These are phyloP conservation scores for Avena insularis DNA, from an alignment of 176 grass and related monocot species.

Conservation along the genomic window DNA sequence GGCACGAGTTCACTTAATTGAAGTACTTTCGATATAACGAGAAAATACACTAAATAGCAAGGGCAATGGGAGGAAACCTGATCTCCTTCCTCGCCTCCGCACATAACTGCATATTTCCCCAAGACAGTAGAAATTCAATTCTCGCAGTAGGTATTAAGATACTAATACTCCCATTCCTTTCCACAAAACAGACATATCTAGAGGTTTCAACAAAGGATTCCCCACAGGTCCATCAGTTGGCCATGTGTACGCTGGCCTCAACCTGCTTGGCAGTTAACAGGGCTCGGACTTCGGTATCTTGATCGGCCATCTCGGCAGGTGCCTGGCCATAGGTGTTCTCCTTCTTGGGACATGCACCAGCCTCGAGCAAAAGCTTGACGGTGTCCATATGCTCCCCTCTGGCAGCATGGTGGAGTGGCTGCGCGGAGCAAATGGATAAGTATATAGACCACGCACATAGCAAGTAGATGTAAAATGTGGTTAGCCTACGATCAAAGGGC, in stretches of 20 bases:
- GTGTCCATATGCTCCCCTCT: conserved; percentile 90
- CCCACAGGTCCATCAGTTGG: conserved; percentile 13
- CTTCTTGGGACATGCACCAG: conserved; percentile 78
- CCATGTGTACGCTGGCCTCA: conserved; percentile 47
- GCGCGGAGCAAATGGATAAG: conserved; percentile 14
- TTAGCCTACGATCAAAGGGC: background rate
- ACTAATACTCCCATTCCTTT: background rate
- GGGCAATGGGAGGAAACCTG: background rate
- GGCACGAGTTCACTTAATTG: background rate
- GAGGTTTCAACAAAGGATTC: conserved; percentile 16
- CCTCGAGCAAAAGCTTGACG: conserved; percentile 71
- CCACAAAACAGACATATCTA: background rate
- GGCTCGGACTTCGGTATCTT: conserved; percentile 67
- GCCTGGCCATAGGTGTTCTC: conserved; percentile 79
- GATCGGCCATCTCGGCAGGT: conserved; percentile 80
- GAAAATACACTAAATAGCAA: background rate
- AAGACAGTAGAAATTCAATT: background rate
- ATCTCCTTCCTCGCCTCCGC: background rate
- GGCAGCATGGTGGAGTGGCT: conserved; percentile 97
- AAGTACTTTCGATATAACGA: background rate
- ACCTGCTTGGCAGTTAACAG: conserved; percentile 62
- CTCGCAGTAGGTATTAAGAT: background rate
- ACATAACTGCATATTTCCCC: background rate
- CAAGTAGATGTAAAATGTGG: background rate
- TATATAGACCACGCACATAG: background rate